Conservation (phyloP, 2,329 filamentous ascomycete genomes). For the Fusarium sp. region DNA sequence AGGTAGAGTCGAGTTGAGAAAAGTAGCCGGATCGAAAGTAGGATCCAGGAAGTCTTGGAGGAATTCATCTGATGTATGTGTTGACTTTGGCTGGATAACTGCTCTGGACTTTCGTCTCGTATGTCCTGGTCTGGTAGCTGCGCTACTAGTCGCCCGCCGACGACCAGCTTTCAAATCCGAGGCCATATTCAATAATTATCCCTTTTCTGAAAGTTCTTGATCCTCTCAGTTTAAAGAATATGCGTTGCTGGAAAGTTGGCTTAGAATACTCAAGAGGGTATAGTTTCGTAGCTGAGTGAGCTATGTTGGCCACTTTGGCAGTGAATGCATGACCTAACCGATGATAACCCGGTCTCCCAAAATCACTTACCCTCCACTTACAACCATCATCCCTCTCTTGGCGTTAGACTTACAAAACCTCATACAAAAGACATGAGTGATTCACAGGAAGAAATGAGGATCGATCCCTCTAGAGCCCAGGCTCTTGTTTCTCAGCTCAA, state of each 20-base stretch:
- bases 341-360: slow-evolving; percentile 48
- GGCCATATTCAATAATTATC: slow-evolving; percentile 37
- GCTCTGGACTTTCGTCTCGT: slow-evolving; percentile 52
- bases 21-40: slow-evolving; percentile 84
- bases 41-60: slow-evolving; percentile 80
- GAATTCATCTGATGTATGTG: slow-evolving; percentile 76
- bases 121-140: slow-evolving; percentile 56
- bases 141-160: slow-evolving; percentile 61
- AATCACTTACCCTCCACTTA: slow-evolving; percentile 40
- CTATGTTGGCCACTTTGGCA: slow-evolving; percentile 28
- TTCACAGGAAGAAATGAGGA: slow-evolving; percentile 64
- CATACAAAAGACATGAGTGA: slow-evolving; percentile 55
- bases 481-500: slow-evolving; percentile 71
- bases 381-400: slow-evolving; percentile 26
- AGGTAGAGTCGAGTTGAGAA: slow-evolving; percentile 84
- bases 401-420: neutral
- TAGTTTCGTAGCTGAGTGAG: slow-evolving; percentile 7
- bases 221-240: neutral
- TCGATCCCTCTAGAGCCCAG: slow-evolving; percentile 70
- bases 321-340: slow-evolving; percentile 38
- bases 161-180: slow-evolving; percentile 50
- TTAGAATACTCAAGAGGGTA: slow-evolving; percentile 13
- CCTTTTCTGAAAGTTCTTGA: too few relatives aligned
- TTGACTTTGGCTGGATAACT: slow-evolving; percentile 61
- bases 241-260: slow-evolving; percentile 1